These are phyloP conservation scores for Flueggea neowawraea DNA, from an alignment of 441 rosid species.

Conservation along the genomic window DNA sequence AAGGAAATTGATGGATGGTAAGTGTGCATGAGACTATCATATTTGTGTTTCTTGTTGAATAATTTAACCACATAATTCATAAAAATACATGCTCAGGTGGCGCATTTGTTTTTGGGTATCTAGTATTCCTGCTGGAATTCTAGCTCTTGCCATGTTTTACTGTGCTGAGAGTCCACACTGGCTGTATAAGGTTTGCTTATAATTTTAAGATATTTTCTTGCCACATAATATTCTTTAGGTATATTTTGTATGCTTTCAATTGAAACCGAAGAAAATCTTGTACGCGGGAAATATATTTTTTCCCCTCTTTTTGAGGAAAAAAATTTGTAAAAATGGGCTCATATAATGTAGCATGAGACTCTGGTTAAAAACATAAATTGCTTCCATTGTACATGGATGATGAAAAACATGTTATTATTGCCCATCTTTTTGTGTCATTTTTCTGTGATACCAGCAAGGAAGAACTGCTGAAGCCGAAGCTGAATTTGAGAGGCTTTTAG, in stretches of 20 bases:
- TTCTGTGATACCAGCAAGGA: conserved; percentile 52
- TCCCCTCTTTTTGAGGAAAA: too few species aligned
- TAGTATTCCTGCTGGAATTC: conserved; percentile 76
- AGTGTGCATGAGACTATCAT: conserved; percentile 15
- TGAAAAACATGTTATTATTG: too few species aligned
- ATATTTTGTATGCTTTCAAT: neutral
- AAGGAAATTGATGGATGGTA: conserved; percentile 80
- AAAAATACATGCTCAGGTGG: conserved; percentile 61
- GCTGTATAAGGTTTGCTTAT: conserved; percentile 78
- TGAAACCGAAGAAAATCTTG: too few species aligned
- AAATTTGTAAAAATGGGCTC: too few species aligned
- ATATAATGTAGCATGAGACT: too few species aligned
- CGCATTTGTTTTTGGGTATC: conserved; percentile 89
- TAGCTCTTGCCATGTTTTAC: conserved; percentile 67
- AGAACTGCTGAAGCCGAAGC: conserved; percentile 77
- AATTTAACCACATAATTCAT: conserved; percentile 4
- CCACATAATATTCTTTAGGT: neutral
- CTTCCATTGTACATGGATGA: too few species aligned
- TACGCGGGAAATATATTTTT: too few species aligned
- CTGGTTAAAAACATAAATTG: too few species aligned
- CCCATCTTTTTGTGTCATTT: too few species aligned
- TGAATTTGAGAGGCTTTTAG: conserved; percentile 82
- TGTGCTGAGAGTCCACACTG: conserved; percentile 96
- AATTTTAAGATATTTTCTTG: neutral
- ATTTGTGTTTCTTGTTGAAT: conserved; percentile 3